Percentiles rank a stretch among this genome's conserved stretches.
phyloP scores from a whole-genome alignment of 2,329 filamentous ascomycete genomes.

The Emericellopsis atlantica region DNA sequence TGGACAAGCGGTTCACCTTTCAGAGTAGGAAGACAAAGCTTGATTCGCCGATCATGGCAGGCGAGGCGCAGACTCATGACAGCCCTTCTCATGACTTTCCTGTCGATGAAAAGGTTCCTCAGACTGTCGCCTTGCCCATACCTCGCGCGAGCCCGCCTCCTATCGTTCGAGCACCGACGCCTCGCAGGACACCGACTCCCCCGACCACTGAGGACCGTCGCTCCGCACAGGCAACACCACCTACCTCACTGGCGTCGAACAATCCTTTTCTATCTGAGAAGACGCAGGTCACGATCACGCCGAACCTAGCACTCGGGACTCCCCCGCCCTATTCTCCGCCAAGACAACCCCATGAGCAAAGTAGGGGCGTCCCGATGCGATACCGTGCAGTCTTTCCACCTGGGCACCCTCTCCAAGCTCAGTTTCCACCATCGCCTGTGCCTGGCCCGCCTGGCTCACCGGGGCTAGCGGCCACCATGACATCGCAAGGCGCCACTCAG shows the following conservation, averaged over 20 bases:
- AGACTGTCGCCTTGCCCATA: conserved; percentile 1
- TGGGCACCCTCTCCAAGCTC: conserved; percentile 28
- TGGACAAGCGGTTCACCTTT: conserved; percentile 29
- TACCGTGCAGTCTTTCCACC: conserved; percentile 49
- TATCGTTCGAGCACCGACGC: conserved; percentile 22
- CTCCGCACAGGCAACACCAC: conserved; percentile 5
- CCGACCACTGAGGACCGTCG: conserved; percentile 4
- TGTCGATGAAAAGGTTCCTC: conserved; percentile 1
- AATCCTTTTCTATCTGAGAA: conserved; percentile 15
- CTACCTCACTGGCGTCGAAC: conserved; percentile 9
- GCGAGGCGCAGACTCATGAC: too few relatives aligned
- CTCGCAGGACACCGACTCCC: conserved; percentile 19
- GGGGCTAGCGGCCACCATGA: conserved; percentile 48
- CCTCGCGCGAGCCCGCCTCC: conserved; percentile 13
- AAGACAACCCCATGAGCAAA: conserved; percentile 17
- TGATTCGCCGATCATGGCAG: conserved; percentile 13
- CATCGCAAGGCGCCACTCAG: conserved; percentile 45
- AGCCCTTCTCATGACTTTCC: too few relatives aligned
- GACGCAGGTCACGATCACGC: conserved; percentile 22
- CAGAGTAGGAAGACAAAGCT: conserved; percentile 21
- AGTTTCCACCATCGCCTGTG: conserved; percentile 44
- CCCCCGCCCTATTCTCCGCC: conserved; percentile 44
- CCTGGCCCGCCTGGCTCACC: conserved; percentile 53
- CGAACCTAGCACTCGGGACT: conserved; percentile 16
- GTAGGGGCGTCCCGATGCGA: conserved; percentile 22